A percentile compares a stretch with the other conserved stretches of the same genome.
Evolutionary conservation across 106 monocot genomes (phyloP).

Genomic region (Acorus gramineus): DNA sequence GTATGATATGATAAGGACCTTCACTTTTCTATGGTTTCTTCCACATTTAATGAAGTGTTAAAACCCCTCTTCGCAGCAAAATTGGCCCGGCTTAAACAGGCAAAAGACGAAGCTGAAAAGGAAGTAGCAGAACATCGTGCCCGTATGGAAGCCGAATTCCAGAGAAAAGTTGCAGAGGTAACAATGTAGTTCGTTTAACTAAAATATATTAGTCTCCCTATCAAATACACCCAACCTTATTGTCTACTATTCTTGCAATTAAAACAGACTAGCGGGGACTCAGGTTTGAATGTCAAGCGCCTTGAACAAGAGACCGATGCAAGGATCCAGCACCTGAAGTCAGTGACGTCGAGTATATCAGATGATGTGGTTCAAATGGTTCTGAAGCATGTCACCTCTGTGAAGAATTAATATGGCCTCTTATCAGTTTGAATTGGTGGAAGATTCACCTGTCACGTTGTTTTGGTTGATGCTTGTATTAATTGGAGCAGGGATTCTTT

Average conservation of each 20-base stretch:
- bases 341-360: constrained; percentile 45
- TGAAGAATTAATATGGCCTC: too few species aligned
- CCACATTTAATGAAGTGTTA: neutral
- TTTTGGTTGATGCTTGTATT: too few species aligned
- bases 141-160: constrained; percentile 62
- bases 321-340: constrained; percentile 42
- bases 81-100: constrained; percentile 59
- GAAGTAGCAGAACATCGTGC: constrained; percentile 70
- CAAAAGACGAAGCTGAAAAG: constrained; percentile 88
- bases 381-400: constrained; percentile 50
- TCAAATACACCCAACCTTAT: too few species aligned
- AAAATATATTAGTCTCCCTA: too few species aligned
- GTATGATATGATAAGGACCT: neutral
- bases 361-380: constrained; percentile 66
- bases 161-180: constrained; percentile 53
- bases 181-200: neutral
- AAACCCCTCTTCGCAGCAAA: constrained; percentile 12
- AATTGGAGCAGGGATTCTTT: too few species aligned
- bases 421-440: too few species aligned
- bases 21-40: neutral
- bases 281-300: constrained; percentile 82
- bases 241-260: too few species aligned
- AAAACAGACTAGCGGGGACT: constrained; percentile 72
- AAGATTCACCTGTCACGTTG: too few species aligned
- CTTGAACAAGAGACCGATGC: constrained; percentile 53